Percentiles rank a stretch among this genome's conserved stretches.
Evolutionary conservation across 805 yeast genomes (phyloP).

Genomic region (Ogataea angusta): DNA sequence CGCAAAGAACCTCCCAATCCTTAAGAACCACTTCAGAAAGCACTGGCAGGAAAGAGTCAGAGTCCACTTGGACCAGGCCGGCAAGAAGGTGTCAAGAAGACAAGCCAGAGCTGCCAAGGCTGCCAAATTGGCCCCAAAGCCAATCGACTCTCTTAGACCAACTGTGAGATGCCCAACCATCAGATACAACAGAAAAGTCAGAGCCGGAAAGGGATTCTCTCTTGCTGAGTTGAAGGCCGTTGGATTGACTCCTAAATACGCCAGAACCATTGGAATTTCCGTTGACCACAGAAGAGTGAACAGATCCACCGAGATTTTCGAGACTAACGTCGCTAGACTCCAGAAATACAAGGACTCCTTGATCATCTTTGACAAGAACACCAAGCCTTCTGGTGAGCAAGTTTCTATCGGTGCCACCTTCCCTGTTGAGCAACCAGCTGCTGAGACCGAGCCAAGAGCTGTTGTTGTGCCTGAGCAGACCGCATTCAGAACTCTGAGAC

Average conservation of each 20-base stretch:
- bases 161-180: constrained; percentile 98
- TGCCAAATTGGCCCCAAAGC: constrained; percentile 95
- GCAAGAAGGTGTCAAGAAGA: constrained; percentile 98
- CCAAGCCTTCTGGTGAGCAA: constrained; percentile 77
- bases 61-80: constrained; percentile 99
- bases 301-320: constrained; percentile 94
- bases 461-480: constrained; percentile 66
- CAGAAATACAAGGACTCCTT: constrained; percentile 94
- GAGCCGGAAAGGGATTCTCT: constrained; percentile 99
- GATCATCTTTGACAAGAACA: constrained; percentile 91
- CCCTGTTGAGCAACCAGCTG: constrained; percentile 83
- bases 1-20: constrained; percentile 97
- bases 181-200: constrained; percentile 98
- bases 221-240: constrained; percentile 98
- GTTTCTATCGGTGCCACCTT: constrained; percentile 70
- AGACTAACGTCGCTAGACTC: constrained; percentile 93
- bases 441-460: constrained; percentile 82
- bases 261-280: constrained; percentile 97
- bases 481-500: constrained; percentile 94
- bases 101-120: constrained; percentile 90
- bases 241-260: constrained; percentile 89
- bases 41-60: constrained; percentile 99
- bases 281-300: constrained; percentile 99
- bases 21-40: constrained; percentile 99
- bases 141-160: constrained; percentile 94